Conservation (phyloP, 176 grass and related monocot genomes). For the Rhynchospora breviuscula region DNA sequence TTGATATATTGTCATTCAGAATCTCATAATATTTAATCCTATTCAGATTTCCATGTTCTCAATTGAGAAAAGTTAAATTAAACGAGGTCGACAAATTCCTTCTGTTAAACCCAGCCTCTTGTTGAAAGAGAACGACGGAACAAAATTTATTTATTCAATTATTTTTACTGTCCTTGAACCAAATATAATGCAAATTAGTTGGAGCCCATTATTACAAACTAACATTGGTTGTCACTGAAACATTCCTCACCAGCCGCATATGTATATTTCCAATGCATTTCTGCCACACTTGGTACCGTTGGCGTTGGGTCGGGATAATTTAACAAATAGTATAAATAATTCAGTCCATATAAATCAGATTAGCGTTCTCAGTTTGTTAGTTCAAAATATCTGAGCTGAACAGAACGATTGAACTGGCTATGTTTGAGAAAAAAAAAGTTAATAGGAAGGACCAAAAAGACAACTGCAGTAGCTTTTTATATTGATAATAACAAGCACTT, state of each 20-base stretch:
- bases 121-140: background rate
- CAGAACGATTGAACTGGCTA: background rate
- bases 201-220: background rate
- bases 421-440: too few relatives aligned
- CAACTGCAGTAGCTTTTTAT: background rate
- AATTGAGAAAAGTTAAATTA: too few relatives aligned
- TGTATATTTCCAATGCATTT: background rate
- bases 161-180: background rate
- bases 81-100: too few relatives aligned
- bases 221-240: background rate
- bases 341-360: background rate
- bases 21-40: too few relatives aligned
- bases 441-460: background rate
- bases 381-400: background rate
- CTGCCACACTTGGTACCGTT: background rate
- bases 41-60: too few relatives aligned
- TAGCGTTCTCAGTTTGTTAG: background rate
- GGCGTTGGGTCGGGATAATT: background rate
- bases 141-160: background rate
- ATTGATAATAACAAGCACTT: background rate
- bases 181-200: background rate
- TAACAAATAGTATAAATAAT: background rate
- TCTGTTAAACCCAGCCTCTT: too few relatives aligned
- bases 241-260: too few relatives aligned
- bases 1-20: too few relatives aligned